phyloP scores from a whole-genome alignment of 1,284 basidiomycete species.

The Tilletia walkeri region DNA sequence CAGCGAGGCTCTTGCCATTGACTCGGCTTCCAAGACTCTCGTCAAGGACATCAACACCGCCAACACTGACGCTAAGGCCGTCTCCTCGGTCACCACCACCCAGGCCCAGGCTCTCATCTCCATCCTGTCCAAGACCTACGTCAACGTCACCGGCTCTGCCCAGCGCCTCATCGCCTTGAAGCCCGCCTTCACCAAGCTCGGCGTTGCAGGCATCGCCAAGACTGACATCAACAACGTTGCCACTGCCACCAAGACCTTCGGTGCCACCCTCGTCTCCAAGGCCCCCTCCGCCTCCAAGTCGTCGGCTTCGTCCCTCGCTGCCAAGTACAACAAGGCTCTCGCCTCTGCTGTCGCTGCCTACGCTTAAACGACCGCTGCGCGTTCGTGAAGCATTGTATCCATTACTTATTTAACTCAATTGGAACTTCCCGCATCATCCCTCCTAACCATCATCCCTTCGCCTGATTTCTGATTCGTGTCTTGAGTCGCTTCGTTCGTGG shows the following conservation, averaged over 20 bases:
- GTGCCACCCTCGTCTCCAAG: conserved; percentile 21
- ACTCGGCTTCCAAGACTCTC: conserved; percentile 15
- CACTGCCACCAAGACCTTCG: conserved; percentile 22
- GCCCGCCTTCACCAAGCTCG: conserved; percentile 22
- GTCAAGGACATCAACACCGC: conserved; percentile 21
- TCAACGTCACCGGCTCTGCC: conserved; percentile 18
- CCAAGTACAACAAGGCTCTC: conserved; percentile 23
- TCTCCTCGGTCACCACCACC: conserved; percentile 20
- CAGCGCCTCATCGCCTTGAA: conserved; percentile 22
- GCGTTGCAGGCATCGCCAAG: conserved; percentile 23
- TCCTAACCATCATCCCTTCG: not conserved
- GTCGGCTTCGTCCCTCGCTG: conserved; percentile 16
- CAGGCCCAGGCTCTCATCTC: conserved; percentile 21
- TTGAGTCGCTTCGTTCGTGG: too few relatives aligned
- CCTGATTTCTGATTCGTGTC: too few relatives aligned
- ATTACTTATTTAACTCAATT: too few relatives aligned
- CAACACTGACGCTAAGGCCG: conserved; percentile 20
- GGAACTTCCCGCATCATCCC: too few relatives aligned
- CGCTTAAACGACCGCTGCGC: conserved; percentile 10
- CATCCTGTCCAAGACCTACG: conserved; percentile 18
- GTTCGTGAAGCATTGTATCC: too few relatives aligned
- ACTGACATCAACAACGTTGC: conserved; percentile 19
- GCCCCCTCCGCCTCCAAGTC: conserved; percentile 19
- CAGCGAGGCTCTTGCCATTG: conserved; percentile 20
- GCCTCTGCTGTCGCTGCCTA: conserved; percentile 20